Evolutionary conservation across 1,284 basidiomycete genomes (phyloP).

Genomic region (Irpex rosettiformis): DNA sequence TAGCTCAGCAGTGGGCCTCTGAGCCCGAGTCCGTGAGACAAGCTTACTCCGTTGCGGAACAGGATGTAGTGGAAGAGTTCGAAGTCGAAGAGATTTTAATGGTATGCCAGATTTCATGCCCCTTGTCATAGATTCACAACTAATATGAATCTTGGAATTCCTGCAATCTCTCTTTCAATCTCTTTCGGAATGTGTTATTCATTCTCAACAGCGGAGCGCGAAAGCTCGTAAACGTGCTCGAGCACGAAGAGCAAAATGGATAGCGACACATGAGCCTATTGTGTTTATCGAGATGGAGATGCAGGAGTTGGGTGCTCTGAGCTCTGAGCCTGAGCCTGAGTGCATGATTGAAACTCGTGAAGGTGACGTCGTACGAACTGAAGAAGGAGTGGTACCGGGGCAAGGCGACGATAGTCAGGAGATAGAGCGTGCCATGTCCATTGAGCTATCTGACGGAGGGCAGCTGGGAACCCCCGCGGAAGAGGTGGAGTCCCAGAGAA

Average conservation of each 20-base stretch:
- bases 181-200: too few species aligned
- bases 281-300: not conserved
- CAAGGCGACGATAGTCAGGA: too few species aligned
- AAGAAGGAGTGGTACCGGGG: too few species aligned
- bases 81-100: not conserved
- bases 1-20: not conserved
- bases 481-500: too few species aligned
- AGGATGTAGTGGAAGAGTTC: not conserved
- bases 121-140: not conserved
- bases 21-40: not conserved
- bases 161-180: too few species aligned
- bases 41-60: not conserved
- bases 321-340: not conserved
- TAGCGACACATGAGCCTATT: not conserved
- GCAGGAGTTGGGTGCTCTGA: not conserved
- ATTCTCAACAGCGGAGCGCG: not conserved
- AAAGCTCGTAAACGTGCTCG: not conserved
- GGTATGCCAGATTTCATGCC: not conserved
- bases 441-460: too few species aligned
- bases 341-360: not conserved
- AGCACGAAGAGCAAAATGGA: not conserved
- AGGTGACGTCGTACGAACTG: not conserved
- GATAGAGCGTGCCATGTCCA: too few species aligned
- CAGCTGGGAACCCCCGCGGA: too few species aligned
- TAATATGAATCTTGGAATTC: too few species aligned